These are phyloP conservation scores for Petunia secreta DNA, from an alignment of 257 asterid species.

Conservation along the genomic window DNA sequence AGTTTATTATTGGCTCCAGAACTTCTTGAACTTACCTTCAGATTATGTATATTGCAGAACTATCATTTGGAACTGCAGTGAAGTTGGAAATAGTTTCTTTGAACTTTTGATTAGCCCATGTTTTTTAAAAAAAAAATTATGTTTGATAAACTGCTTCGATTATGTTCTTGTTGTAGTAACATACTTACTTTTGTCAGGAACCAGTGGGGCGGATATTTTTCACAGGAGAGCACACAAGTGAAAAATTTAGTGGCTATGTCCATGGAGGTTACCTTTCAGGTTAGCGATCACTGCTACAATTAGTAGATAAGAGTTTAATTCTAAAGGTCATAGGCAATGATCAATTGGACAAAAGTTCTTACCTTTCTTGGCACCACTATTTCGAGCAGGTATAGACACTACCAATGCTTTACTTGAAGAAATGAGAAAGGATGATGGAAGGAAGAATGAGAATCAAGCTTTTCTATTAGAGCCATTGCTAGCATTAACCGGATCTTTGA, in stretches of 20 bases:
- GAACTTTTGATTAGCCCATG: conserved; percentile 7
- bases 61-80: neutral
- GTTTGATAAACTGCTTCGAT: neutral
- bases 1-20: neutral
- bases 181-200: conserved; percentile 58
- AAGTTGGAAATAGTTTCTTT: conserved; percentile 8
- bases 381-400: conserved; percentile 72
- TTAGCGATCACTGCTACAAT: conserved; percentile 24
- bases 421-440: conserved; percentile 57
- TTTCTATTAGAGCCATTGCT: conserved; percentile 60
- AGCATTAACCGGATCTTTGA: conserved; percentile 55
- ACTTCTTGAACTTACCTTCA: neutral
- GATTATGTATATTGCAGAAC: neutral
- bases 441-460: conserved; percentile 55
- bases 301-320: neutral
- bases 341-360: neutral
- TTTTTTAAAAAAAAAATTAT: neutral
- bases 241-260: conserved; percentile 82
- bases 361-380: neutral
- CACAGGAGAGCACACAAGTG: conserved; percentile 94
- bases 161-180: conserved; percentile 22
- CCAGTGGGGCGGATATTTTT: conserved; percentile 84
- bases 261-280: conserved; percentile 97
- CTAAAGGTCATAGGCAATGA: neutral
- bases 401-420: conserved; percentile 64